Evolutionary conservation across 192 early-diverging fungal species (phyloP).

Genomic region (Haplosporangium gracile): DNA sequence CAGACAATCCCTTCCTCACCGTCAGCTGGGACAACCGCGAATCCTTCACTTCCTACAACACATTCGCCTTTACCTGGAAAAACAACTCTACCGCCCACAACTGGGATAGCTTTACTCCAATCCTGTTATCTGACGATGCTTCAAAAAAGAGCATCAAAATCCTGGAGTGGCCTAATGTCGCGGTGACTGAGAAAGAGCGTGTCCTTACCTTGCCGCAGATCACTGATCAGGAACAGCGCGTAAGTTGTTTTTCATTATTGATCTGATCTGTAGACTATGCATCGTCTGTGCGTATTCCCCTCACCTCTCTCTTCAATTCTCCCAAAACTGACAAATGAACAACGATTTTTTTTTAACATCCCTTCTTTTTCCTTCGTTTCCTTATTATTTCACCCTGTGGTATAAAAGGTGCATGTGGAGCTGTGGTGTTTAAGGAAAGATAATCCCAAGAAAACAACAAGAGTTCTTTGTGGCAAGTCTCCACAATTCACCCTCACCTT

Average conservation of each 20-base stretch:
- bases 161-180: not conserved
- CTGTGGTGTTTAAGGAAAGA: slow-evolving; percentile 13
- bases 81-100: not conserved
- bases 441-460: not conserved
- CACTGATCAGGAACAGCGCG: not conserved
- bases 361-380: too few species aligned
- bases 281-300: not conserved
- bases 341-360: not conserved
- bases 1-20: too few species aligned
- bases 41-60: not conserved
- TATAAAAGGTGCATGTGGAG: slow-evolving; percentile 26
- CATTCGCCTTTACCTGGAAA: not conserved
- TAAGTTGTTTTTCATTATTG: not conserved
- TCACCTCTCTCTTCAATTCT: not conserved
- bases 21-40: not conserved
- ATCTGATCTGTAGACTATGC: not conserved
- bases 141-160: not conserved
- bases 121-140: not conserved
- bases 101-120: not conserved
- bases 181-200: not conserved
- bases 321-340: not conserved
- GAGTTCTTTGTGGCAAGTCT: slow-evolving; percentile 3
- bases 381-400: not conserved
- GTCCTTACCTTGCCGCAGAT: not conserved
- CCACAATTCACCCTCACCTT: slow-evolving; percentile 3